phyloP scores from a whole-genome alignment of 306 rosid genomes.

The Cucumis hystrix region DNA sequence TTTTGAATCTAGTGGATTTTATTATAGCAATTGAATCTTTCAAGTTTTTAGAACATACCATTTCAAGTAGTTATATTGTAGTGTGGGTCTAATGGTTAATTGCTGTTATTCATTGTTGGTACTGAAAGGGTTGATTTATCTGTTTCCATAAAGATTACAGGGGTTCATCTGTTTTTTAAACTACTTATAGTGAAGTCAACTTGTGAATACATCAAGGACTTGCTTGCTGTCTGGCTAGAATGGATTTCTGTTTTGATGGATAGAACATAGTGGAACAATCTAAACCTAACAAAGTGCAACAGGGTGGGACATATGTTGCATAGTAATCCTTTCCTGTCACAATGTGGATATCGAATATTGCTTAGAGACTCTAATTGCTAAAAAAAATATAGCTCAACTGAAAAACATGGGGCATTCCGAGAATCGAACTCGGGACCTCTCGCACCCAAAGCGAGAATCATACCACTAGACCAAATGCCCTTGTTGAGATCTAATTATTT shows the following conservation, averaged over 20 bases:
- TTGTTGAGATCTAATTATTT: not conserved
- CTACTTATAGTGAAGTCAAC: too few relatives aligned
- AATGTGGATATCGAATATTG: too few relatives aligned
- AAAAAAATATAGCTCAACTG: too few relatives aligned
- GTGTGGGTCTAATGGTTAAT: not conserved
- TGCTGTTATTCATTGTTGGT: not conserved
- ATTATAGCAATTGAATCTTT: not conserved
- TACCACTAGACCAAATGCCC: constrained; percentile 18
- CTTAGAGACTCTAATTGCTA: too few relatives aligned
- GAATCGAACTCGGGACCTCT: constrained; percentile 13
- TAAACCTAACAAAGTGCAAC: too few relatives aligned
- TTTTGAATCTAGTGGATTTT: not conserved
- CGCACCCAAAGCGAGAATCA: constrained; percentile 16
- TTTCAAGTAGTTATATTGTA: not conserved
- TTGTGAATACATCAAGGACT: too few relatives aligned
- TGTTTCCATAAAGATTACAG: not conserved
- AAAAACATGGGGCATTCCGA: not conserved
- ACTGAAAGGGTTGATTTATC: not conserved
- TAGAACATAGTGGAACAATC: too few relatives aligned
- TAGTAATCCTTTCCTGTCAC: too few relatives aligned
- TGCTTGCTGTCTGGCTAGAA: too few relatives aligned
- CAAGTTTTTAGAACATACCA: not conserved
- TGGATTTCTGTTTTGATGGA: too few relatives aligned
- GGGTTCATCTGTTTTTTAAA: not conserved
- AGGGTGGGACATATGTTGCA: too few relatives aligned